phyloP scores from a whole-genome alignment of 257 asterid genomes.

The Plantago ovata region DNA sequence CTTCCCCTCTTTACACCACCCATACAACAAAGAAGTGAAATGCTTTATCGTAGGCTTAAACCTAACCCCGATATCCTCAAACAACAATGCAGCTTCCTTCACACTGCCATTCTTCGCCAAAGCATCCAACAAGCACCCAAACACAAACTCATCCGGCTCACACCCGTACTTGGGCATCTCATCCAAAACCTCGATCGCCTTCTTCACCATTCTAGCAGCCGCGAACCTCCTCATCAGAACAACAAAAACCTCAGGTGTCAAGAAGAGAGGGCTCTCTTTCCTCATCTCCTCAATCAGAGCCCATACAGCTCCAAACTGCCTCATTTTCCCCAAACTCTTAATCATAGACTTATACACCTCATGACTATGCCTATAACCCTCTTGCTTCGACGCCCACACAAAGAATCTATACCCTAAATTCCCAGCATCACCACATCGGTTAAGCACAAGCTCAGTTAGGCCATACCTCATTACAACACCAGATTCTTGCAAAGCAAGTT shows the following conservation, averaged over 20 bases:
- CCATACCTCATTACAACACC: conserved; percentile 67
- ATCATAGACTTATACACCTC: conserved; percentile 82
- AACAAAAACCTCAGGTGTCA: conserved; percentile 69
- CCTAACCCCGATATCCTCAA: conserved; percentile 73
- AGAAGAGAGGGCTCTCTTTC: conserved; percentile 65
- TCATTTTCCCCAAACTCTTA: conserved; percentile 76
- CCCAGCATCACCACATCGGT: conserved; percentile 94
- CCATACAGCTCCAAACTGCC: conserved; percentile 95
- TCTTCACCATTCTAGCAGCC: conserved; percentile 77
- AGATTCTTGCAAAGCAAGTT: conserved; percentile 79
- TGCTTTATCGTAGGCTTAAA: conserved; percentile 74
- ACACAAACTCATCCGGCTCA: conserved; percentile 80
- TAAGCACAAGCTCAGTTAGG: conserved; percentile 77
- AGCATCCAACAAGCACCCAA: conserved; percentile 90
- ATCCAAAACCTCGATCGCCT: conserved; percentile 79
- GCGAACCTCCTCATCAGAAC: conserved; percentile 91
- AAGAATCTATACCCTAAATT: conserved; percentile 83
- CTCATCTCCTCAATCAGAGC: conserved; percentile 94
- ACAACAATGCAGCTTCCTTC: conserved; percentile 78
- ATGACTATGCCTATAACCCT: conserved; percentile 65
- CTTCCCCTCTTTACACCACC: conserved; percentile 98
- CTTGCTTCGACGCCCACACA: conserved; percentile 78
- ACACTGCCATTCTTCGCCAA: conserved; percentile 85
- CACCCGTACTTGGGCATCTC: conserved; percentile 91
- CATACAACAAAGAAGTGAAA: conserved; percentile 73